Conservation (phyloP, 2,329 filamentous ascomycete species). For the Penicillium rolfsii region DNA sequence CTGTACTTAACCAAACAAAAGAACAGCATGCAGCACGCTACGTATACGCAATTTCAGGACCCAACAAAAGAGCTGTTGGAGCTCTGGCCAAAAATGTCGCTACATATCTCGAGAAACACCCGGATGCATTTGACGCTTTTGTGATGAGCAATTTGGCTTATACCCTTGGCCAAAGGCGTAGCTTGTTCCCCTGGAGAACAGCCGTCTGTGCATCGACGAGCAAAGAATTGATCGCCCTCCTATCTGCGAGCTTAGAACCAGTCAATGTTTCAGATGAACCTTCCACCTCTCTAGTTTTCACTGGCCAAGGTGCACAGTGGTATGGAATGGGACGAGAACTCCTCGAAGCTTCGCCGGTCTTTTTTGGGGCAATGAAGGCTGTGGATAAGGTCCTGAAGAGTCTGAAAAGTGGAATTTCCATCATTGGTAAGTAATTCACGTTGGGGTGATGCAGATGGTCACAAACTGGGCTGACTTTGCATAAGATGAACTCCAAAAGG, state of each 20-base stretch:
- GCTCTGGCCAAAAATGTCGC: slow-evolving; percentile 19
- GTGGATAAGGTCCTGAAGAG: slow-evolving; percentile 24
- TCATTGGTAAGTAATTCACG: slow-evolving; percentile 27
- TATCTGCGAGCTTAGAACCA: slow-evolving; percentile 20
- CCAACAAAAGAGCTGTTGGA: slow-evolving; percentile 24
- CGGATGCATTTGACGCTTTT: slow-evolving; percentile 22
- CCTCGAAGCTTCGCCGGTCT: slow-evolving; percentile 29
- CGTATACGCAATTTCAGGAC: slow-evolving; percentile 23
- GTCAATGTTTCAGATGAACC: slow-evolving; percentile 23
- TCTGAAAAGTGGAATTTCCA: slow-evolving; percentile 28
- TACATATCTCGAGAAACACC: slow-evolving; percentile 25
- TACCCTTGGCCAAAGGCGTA: slow-evolving; percentile 28
- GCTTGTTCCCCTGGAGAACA: slow-evolving; percentile 27
- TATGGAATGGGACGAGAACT: slow-evolving; percentile 40
- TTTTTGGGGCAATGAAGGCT: slow-evolving; percentile 20
- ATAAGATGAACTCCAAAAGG: slow-evolving; percentile 29
- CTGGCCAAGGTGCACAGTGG: slow-evolving; percentile 44
- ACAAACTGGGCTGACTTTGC: not conserved
- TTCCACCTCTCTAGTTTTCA: slow-evolving; percentile 41
- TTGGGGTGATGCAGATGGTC: not conserved
- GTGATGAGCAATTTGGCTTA: slow-evolving; percentile 29
- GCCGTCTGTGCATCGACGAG: slow-evolving; percentile 21
- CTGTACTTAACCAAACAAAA: not conserved
- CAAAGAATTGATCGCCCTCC: slow-evolving; percentile 19
- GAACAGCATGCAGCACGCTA: slow-evolving; percentile 20